Evolutionary conservation across 2,329 filamentous ascomycete species (phyloP).

Genomic region (Aspergillus felis): DNA sequence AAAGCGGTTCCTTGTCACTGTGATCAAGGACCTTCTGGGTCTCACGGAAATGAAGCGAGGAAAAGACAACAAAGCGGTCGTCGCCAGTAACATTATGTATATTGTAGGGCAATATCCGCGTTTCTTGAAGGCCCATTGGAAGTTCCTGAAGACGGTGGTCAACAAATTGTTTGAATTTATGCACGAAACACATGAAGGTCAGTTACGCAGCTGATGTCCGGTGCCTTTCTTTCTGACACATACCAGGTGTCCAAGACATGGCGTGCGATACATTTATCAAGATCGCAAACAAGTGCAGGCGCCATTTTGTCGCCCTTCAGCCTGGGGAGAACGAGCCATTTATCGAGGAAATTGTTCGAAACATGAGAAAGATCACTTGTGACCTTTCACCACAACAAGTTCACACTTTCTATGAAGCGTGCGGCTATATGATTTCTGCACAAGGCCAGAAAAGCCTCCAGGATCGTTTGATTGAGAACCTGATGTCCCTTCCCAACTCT

Average conservation of each 20-base stretch:
- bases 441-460: constrained; percentile 94
- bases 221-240: constrained; percentile 25
- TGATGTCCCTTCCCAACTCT: constrained; percentile 89
- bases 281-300: constrained; percentile 95
- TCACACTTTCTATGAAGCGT: constrained; percentile 98
- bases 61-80: constrained; percentile 98
- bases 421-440: constrained; percentile 97
- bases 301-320: constrained; percentile 94
- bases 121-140: constrained; percentile 99
- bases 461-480: constrained; percentile 81
- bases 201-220: constrained; percentile 20
- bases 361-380: constrained; percentile 90
- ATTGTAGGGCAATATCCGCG: constrained; percentile 98
- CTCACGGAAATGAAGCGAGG: constrained; percentile 98
- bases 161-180: constrained; percentile 99
- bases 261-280: constrained; percentile 99
- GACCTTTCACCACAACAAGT: constrained; percentile 95
- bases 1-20: constrained; percentile 95
- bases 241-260: constrained; percentile 91
- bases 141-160: constrained; percentile 98
- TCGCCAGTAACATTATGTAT: constrained; percentile 99
- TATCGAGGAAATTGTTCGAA: constrained; percentile 96
- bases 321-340: constrained; percentile 93
- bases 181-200: constrained; percentile 97
- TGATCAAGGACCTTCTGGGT: constrained; percentile 96